These are phyloP conservation scores for Leptomonas pyrrhocoris DNA, from an alignment of 208 protist species.

Conservation along the genomic window DNA sequence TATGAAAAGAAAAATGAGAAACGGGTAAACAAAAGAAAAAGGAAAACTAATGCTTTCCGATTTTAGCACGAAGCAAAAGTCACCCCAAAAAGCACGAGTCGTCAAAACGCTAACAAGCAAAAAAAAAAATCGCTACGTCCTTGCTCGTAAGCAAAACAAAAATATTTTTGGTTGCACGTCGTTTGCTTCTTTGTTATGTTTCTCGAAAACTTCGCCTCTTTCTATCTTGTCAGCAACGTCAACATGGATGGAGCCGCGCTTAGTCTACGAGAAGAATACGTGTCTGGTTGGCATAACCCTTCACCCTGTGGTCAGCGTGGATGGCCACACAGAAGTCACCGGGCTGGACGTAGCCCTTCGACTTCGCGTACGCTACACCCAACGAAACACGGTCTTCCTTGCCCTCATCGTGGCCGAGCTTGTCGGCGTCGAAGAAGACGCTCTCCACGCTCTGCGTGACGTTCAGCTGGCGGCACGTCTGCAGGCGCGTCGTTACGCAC, in stretches of 20 bases:
- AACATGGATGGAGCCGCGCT: not conserved
- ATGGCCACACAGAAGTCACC: conserved; percentile 82
- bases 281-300: conserved; percentile 90
- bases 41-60: not conserved
- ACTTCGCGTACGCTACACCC: conserved; percentile 72
- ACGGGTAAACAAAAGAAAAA: too few relatives aligned
- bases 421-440: conserved; percentile 79
- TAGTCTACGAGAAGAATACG: conserved; percentile 72
- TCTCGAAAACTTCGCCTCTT: not conserved
- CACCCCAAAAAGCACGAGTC: too few relatives aligned
- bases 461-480: conserved; percentile 88
- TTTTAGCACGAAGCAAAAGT: not conserved
- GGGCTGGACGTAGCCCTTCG: conserved; percentile 44
- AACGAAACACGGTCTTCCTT: conserved; percentile 74
- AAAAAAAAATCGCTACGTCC: too few relatives aligned
- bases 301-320: conserved; percentile 84
- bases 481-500: conserved; percentile 87
- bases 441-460: conserved; percentile 79
- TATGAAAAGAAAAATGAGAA: not conserved
- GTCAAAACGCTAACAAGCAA: not conserved
- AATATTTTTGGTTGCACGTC: too few relatives aligned
- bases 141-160: too few relatives aligned
- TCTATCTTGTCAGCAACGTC: not conserved
- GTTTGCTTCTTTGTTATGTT: too few relatives aligned
- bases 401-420: conserved; percentile 61